A percentile compares a stretch with the other conserved stretches of the same genome.
Conservation (phyloP, 495 filamentous ascomycete species). For the Trichodelitschia bisporula region DNA sequence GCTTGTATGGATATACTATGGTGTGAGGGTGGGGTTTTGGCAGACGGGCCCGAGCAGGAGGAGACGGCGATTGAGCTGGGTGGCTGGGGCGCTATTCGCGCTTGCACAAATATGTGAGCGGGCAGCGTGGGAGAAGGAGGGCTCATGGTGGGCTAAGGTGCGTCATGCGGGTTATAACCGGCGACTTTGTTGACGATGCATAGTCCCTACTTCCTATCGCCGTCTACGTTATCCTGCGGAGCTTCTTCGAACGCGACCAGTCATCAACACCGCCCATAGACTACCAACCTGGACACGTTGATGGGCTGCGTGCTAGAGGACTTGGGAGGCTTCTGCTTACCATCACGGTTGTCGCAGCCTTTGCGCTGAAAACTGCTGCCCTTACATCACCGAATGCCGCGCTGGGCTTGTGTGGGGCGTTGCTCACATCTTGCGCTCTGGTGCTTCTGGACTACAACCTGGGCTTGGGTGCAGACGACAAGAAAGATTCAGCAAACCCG, state of each 20-base stretch:
- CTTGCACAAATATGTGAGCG: constrained; percentile 12
- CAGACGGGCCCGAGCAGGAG: constrained; percentile 2
- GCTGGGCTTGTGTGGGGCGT: constrained; percentile 7
- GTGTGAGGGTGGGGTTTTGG: constrained; percentile 6
- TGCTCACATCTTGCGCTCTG: constrained; percentile 5
- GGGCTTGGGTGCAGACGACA: too few relatives aligned
- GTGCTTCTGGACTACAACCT: too few relatives aligned
- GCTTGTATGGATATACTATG: constrained; percentile 9
- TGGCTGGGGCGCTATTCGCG: constrained; percentile 12
- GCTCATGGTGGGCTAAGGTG: constrained; percentile 15
- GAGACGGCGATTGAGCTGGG: constrained; percentile 8
- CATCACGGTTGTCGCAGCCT: constrained; percentile 4
- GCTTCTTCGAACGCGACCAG: too few relatives aligned
- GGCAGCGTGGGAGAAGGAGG: constrained; percentile 10
- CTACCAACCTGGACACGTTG: too few relatives aligned
- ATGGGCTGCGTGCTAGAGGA: too few relatives aligned
- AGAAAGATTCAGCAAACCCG: too few relatives aligned
- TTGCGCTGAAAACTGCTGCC: constrained; percentile 5
- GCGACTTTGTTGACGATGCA: too few relatives aligned
- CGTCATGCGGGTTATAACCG: too few relatives aligned
- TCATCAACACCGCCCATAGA: too few relatives aligned
- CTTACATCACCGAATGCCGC: constrained; percentile 5
- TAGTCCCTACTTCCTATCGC: too few relatives aligned
- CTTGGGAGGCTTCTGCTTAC: constrained; percentile 3
- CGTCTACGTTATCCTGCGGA: too few relatives aligned